Conservation (phyloP, 768 basidiomycete genomes). For the Pholiota conissans region DNA sequence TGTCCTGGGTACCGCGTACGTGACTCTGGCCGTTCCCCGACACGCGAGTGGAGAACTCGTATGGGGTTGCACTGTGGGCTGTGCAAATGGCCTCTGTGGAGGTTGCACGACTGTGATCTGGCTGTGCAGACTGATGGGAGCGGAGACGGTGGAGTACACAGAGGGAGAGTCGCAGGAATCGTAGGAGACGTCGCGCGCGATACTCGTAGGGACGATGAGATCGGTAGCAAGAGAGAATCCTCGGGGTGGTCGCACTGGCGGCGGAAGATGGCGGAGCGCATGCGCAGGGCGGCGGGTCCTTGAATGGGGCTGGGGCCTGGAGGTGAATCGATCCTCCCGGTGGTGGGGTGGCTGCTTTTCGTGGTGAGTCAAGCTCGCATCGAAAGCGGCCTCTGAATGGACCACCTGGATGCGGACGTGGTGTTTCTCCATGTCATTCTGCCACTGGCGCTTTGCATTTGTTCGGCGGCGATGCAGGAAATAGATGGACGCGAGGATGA, state of each 20-base stretch:
- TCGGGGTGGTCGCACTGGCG: neutral
- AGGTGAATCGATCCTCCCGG: neutral
- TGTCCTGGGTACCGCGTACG: too few relatives aligned
- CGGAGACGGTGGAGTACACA: constrained; percentile 37
- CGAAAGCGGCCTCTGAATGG: neutral
- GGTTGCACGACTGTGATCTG: constrained; percentile 6
- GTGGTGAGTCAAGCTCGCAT: neutral
- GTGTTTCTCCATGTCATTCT: constrained; percentile 1
- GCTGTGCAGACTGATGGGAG: constrained; percentile 22
- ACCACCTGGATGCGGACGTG: neutral
- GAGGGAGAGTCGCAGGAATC: constrained; percentile 29
- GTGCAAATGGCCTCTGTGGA: neutral
- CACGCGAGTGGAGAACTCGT: neutral
- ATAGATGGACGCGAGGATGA: neutral
- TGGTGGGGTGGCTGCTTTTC: neutral
- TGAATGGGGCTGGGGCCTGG: neutral
- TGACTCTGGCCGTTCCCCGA: neutral
- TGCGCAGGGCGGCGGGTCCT: neutral
- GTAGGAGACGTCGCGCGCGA: constrained; percentile 2
- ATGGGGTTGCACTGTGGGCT: neutral
- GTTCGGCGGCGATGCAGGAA: neutral
- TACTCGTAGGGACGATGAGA: neutral
- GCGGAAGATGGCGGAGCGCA: neutral
- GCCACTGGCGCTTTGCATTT: neutral
- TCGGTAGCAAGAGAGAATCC: neutral